A percentile compares a stretch with the other conserved stretches of the same genome.
phyloP scores from a whole-genome alignment of 345 rosid genomes.

The Eucalyptus grandis region DNA sequence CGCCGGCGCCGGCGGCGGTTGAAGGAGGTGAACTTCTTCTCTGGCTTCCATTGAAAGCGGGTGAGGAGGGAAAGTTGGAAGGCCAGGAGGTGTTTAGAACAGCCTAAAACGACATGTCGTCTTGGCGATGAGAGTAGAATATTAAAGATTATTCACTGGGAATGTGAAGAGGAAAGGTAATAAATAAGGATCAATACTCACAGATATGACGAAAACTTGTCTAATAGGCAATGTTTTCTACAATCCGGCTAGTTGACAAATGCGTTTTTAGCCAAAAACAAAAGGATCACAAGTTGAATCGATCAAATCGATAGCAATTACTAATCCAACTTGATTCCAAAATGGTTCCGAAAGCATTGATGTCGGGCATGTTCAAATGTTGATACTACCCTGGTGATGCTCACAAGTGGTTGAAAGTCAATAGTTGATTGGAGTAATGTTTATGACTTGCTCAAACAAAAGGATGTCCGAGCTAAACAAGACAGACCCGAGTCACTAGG shows the following conservation, averaged over 20 bases:
- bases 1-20: background rate
- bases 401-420: background rate
- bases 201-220: background rate
- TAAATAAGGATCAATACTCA: background rate
- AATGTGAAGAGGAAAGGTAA: background rate
- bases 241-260: background rate
- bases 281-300: background rate
- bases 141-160: background rate
- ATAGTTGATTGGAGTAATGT: background rate
- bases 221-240: background rate
- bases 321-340: background rate
- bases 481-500: background rate
- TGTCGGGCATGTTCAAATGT: background rate
- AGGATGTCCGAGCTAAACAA: background rate
- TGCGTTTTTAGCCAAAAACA: background rate
- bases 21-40: background rate
- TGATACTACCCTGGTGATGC: background rate
- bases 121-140: background rate
- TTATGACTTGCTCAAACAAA: background rate
- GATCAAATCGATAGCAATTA: background rate
- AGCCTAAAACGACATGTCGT: background rate
- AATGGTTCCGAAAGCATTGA: background rate
- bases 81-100: too few relatives aligned
- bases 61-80: background rate
- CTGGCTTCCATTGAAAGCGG: conserved; percentile 23